These are phyloP conservation scores for Aspergillus fructus DNA, from an alignment of 2,329 filamentous ascomycete species.

Conservation along the genomic window DNA sequence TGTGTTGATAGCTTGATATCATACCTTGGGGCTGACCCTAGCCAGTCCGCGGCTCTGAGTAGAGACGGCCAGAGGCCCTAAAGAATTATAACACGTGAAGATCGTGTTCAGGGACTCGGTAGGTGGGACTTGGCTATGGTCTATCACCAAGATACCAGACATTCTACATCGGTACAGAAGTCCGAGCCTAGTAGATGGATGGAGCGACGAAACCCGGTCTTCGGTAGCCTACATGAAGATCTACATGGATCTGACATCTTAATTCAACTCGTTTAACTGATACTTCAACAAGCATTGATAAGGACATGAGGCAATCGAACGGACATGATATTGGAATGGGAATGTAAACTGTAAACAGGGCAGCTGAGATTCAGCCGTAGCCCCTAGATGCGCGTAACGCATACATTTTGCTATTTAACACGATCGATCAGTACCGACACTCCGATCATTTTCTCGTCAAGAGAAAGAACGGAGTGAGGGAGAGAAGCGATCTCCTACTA, in stretches of 20 bases:
- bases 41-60: too few relatives aligned
- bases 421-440: not conserved
- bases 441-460: not conserved
- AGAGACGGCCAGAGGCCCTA: too few relatives aligned
- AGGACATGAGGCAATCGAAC: not conserved
- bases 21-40: too few relatives aligned
- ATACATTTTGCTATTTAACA: conserved; percentile 4
- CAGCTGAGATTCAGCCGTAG: not conserved
- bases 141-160: too few relatives aligned
- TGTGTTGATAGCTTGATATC: too few relatives aligned
- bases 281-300: not conserved
- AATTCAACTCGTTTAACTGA: not conserved
- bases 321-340: not conserved
- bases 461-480: not conserved
- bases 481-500: not conserved
- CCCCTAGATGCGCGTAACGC: not conserved
- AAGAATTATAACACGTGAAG: too few relatives aligned
- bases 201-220: too few relatives aligned
- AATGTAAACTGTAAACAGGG: not conserved
- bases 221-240: not conserved
- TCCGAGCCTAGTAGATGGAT: too few relatives aligned
- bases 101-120: too few relatives aligned
- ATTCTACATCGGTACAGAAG: too few relatives aligned
- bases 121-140: too few relatives aligned
- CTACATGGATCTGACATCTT: not conserved